A percentile compares a stretch with the other conserved stretches of the same genome.
Evolutionary conservation across 176 grass and related monocot species (phyloP).

Genomic region (Elaeis guineensis): DNA sequence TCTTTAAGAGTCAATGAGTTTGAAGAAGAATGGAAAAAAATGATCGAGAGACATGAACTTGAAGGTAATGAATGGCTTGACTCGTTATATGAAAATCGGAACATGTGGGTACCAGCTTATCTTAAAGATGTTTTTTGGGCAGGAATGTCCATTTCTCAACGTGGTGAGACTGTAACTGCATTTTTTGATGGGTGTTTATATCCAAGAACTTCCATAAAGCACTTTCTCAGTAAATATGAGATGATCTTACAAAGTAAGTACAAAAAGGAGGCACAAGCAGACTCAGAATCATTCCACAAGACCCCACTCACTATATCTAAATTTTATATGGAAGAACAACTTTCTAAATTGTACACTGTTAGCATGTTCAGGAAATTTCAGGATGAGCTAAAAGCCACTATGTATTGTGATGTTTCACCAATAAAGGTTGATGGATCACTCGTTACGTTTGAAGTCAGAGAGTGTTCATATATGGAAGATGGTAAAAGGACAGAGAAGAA

Average conservation of each 20-base stretch:
- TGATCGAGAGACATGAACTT: constrained; percentile 61
- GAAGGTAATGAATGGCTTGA: constrained; percentile 73
- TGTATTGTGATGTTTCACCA: constrained; percentile 89
- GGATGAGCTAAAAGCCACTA: constrained; percentile 91
- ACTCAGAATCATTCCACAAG: constrained; percentile 78
- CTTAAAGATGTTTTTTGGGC: constrained; percentile 33
- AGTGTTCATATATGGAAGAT: constrained; percentile 82
- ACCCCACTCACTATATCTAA: constrained; percentile 82
- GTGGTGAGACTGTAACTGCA: constrained; percentile 37
- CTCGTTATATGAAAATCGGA: constrained; percentile 68
- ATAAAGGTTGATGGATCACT: constrained; percentile 43
- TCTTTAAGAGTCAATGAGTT: constrained; percentile 63
- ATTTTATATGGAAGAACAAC: constrained; percentile 95
- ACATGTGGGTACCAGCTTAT: constrained; percentile 53
- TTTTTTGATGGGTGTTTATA: constrained; percentile 95
- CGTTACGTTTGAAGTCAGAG: constrained; percentile 77
- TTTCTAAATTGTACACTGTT: constrained; percentile 81
- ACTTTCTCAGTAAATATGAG: constrained; percentile 91
- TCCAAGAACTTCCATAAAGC: constrained; percentile 90
- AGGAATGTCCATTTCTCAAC: constrained; percentile 67
- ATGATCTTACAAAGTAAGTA: constrained; percentile 80
- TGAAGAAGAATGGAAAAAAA: constrained; percentile 66
- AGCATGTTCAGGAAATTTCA: constrained; percentile 95
- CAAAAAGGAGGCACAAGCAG: constrained; percentile 82
- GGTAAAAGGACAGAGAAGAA: constrained; percentile 66